These are phyloP conservation scores for Curvularia sp. DNA, from an alignment of 2,329 filamentous ascomycete genomes.

Conservation along the genomic window DNA sequence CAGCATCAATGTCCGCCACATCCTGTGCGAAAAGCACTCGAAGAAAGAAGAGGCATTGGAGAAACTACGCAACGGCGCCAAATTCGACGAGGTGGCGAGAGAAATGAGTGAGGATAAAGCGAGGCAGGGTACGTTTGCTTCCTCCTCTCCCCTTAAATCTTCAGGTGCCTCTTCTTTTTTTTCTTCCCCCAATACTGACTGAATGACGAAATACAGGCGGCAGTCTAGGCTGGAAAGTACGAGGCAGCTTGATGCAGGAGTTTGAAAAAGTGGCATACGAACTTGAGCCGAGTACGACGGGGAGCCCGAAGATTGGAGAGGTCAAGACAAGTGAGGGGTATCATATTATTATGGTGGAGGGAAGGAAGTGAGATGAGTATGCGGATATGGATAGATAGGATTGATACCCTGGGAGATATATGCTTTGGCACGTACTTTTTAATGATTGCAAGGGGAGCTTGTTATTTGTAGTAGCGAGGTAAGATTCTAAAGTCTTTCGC, in stretches of 20 bases:
- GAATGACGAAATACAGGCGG: constrained; percentile 59
- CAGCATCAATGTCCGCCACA: constrained; percentile 75
- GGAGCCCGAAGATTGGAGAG: constrained; percentile 70
- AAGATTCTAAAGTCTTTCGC: not conserved
- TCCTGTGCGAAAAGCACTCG: constrained; percentile 77
- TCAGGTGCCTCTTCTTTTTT: not conserved
- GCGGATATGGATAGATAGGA: not conserved
- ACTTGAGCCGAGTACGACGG: constrained; percentile 70
- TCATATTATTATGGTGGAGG: constrained; percentile 81
- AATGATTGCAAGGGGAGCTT: no score
- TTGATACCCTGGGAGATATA: not conserved
- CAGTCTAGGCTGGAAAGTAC: constrained; percentile 74
- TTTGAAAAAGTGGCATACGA: constrained; percentile 77
- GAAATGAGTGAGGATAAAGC: constrained; percentile 81
- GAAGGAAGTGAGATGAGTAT: constrained; percentile 57
- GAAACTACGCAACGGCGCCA: constrained; percentile 70
- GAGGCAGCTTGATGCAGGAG: constrained; percentile 69
- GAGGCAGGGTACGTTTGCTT: constrained; percentile 53
- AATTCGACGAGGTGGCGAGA: constrained; percentile 77
- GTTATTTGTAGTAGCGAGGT: not conserved
- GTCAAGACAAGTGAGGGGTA: constrained; percentile 78
- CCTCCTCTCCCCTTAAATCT: not conserved
- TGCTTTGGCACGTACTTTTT: not conserved
- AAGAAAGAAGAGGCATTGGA: constrained; percentile 78
- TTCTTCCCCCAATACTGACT: not conserved